Evolutionary conservation across 176 grass and related monocot genomes (phyloP).

Genomic region (Cenchrus purpureus): DNA sequence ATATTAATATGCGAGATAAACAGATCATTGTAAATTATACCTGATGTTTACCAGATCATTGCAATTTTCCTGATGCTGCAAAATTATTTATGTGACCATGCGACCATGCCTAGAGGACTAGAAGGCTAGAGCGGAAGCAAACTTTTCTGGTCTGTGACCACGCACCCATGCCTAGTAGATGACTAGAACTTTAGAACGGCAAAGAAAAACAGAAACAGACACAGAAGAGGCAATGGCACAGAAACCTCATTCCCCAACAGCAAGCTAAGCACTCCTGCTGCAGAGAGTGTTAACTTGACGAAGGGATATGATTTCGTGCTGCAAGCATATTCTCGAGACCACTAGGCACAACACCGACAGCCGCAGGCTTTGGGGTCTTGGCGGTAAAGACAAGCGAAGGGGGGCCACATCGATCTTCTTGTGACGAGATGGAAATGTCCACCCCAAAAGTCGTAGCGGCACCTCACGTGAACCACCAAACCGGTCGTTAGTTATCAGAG

Average conservation of each 20-base stretch:
- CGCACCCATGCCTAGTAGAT: neutral
- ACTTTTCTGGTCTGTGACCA: neutral
- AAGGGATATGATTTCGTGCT: conserved; percentile 30
- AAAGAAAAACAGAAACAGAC: neutral
- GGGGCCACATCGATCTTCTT: neutral
- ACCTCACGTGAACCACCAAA: conserved; percentile 33
- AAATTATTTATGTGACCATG: neutral
- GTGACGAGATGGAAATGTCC: conserved; percentile 7
- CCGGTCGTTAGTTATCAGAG: neutral
- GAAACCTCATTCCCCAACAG: neutral
- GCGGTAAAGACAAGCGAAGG: conserved; percentile 34
- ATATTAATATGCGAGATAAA: neutral
- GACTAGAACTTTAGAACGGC: neutral
- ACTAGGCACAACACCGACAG: conserved; percentile 1
- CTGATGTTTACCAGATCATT: neutral
- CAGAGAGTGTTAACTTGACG: neutral
- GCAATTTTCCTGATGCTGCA: conserved; percentile 8
- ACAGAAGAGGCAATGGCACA: neutral
- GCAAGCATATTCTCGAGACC: conserved; percentile 42
- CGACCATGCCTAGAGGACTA: neutral
- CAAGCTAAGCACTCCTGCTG: neutral
- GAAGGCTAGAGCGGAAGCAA: neutral
- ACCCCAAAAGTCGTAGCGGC: neutral
- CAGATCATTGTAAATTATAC: conserved; percentile 3
- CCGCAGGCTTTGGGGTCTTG: conserved; percentile 12